Percentiles rank a stretch among this genome's conserved stretches.
Evolutionary conservation across 805 yeast genomes (phyloP).

Genomic region (Komagataella phaffii): DNA sequence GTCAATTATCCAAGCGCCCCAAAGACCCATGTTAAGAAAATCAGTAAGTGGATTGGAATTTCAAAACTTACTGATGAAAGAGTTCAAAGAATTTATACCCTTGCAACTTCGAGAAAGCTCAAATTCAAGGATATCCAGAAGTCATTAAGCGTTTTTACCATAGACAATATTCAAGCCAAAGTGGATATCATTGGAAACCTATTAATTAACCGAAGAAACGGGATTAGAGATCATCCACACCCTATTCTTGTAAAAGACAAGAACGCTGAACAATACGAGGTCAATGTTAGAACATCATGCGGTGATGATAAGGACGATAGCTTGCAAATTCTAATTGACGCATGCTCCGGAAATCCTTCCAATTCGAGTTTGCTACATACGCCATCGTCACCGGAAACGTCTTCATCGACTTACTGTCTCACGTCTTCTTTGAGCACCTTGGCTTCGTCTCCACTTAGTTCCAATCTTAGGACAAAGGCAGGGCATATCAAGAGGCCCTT

Average conservation of each 20-base stretch:
- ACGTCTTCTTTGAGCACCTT: not conserved
- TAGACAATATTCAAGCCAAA: not conserved
- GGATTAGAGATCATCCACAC: not conserved
- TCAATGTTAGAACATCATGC: not conserved
- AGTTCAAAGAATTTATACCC: not conserved
- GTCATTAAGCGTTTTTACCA: not conserved
- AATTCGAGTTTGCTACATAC: not conserved
- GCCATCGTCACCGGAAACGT: not conserved
- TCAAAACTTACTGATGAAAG: not conserved
- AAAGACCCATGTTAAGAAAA: not conserved
- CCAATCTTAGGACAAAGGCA: not conserved
- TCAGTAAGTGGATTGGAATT: not conserved
- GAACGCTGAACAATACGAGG: not conserved
- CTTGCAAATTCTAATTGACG: not conserved
- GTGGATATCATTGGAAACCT: not conserved
- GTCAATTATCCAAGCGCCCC: not conserved
- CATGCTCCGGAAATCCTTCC: not conserved
- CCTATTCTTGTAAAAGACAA: not conserved
- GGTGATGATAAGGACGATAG: not conserved
- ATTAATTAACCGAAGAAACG: not conserved
- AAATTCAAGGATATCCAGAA: not conserved
- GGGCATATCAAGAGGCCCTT: constrained; percentile 28
- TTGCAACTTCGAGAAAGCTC: not conserved
- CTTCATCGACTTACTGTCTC: not conserved
- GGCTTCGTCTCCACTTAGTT: not conserved